These are phyloP conservation scores for Cercospora zeae-maydis DNA, from an alignment of 2,329 filamentous ascomycete species.

Conservation along the genomic window DNA sequence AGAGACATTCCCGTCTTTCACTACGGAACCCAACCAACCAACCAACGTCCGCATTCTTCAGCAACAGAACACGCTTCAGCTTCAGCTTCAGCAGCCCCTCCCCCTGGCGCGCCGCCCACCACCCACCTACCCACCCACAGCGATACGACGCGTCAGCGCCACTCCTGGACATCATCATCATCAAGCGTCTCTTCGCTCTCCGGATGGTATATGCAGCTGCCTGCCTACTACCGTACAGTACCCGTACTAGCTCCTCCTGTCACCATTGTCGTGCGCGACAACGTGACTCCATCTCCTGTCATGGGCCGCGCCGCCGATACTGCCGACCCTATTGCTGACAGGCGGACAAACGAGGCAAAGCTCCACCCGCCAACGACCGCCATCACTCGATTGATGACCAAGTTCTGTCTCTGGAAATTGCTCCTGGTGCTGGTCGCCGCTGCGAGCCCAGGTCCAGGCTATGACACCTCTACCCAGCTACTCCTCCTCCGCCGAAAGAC, in stretches of 20 bases:
- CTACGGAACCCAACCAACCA: too few species aligned
- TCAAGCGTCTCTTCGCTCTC: background rate
- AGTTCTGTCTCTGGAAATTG: constrained; percentile 63
- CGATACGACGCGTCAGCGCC: background rate
- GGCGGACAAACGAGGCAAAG: constrained; percentile 5
- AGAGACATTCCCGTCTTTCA: too few species aligned
- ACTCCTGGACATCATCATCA: background rate
- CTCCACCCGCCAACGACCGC: constrained; percentile 11
- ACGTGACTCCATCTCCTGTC: background rate
- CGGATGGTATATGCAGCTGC: background rate
- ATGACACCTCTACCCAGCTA: constrained; percentile 72
- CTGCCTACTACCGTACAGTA: background rate
- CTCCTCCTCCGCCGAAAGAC: constrained; percentile 37
- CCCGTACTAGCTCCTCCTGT: too few species aligned
- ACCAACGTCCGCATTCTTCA: too few species aligned
- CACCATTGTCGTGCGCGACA: too few species aligned
- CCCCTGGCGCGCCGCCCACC: too few species aligned
- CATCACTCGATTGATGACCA: constrained; percentile 17
- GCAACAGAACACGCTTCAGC: too few species aligned
- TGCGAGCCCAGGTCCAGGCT: constrained; percentile 58
- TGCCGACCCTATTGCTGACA: background rate
- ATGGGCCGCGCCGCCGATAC: background rate
- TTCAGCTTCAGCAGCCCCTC: background rate
- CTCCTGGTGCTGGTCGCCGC: constrained; percentile 61
- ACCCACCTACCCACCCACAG: background rate